Base-by-base conservation (phyloP, 2,329 filamentous ascomycete genomes). In the Fusarium sp. region DNA sequence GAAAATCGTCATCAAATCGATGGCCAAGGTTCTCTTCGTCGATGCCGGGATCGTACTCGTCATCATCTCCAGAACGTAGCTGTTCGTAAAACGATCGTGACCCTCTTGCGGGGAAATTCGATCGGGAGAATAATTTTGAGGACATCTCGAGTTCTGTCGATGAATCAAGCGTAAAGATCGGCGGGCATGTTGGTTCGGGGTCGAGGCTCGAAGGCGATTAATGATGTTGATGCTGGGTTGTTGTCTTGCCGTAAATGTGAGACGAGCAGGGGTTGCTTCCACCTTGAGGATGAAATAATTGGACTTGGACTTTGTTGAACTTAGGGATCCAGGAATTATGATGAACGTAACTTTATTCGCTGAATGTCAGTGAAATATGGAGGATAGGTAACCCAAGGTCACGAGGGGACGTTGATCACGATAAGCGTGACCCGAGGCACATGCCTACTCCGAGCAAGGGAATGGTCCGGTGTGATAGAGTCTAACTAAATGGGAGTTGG, bases 21-120 rank as follows among this genome's bases (percentile, higher is more conserved):
- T 88, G 83, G 46, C 84, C 84, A 11, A 89, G 77, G 69, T 89
- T 89, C 74, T 88, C 85, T 69, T 89, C 86, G 74, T 89, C 87
- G 10, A 89, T 77, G 5, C 82, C 85, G 8, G 82, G 82, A 49
- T 81, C 68, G 61, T 87, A 86, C 54, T 73, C 68, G 28, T 83
- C 78, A 47, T 81, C 82, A 50, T 84, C 84, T n/a, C 81, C 75
- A 33, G 80, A 81, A 69, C 84, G 82, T 21, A 88, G 78, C 35
- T 86, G 85, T 64, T 87, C 84, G 78, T 89, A 89, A 72, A 87
- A 88, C 6, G 87, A 85, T 56, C 82, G 79, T 9, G 72, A 72
- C n/a, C 71, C 77, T 59, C 71, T 74, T 21, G 73, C 64, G 18
- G 77, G 71, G 28, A 77, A 74, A 13, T 71, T 81, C 42, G 87